phyloP scores from a whole-genome alignment of 2,329 filamentous ascomycete species.

The Sclerotinia minor region DNA sequence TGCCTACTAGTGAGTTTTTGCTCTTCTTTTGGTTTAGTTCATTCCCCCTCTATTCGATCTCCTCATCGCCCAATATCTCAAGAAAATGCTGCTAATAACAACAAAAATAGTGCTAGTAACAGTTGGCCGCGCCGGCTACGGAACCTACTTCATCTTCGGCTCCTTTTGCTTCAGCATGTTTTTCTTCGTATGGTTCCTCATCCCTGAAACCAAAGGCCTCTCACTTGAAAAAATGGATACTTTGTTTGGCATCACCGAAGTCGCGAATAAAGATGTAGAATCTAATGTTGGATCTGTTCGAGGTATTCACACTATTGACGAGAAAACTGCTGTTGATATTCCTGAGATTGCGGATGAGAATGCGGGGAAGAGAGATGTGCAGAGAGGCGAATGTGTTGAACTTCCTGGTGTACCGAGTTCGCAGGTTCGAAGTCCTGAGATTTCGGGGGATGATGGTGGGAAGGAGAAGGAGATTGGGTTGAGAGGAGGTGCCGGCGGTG shows the following conservation, averaged over 20 bases:
- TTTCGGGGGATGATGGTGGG: background rate
- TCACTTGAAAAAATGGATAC: constrained; percentile 52
- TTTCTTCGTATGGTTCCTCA: constrained; percentile 42
- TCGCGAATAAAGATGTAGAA: constrained; percentile 18
- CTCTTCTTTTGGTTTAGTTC: background rate
- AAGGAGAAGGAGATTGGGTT: background rate
- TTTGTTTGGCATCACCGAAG: constrained; percentile 20
- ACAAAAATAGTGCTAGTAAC: constrained; percentile 47
- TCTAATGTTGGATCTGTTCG: background rate
- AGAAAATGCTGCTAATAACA: background rate
- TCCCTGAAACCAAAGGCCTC: constrained; percentile 68
- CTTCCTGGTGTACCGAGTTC: background rate
- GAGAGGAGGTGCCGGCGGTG: background rate
- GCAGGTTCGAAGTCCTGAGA: background rate
- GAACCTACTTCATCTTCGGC: constrained; percentile 65
- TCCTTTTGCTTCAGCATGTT: constrained; percentile 64
- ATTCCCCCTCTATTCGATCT: background rate
- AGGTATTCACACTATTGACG: background rate
- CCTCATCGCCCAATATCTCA: background rate
- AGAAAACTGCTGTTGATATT: background rate
- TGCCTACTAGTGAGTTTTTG: constrained; percentile 54
- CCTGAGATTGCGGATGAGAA: background rate
- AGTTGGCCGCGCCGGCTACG: constrained; percentile 47
- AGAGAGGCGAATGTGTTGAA: background rate
- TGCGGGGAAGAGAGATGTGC: background rate